Percentiles rank a stretch among this genome's conserved stretches.
Conservation (phyloP, 2,329 filamentous ascomycete species). For the Rhytidhysteron rufulum region DNA sequence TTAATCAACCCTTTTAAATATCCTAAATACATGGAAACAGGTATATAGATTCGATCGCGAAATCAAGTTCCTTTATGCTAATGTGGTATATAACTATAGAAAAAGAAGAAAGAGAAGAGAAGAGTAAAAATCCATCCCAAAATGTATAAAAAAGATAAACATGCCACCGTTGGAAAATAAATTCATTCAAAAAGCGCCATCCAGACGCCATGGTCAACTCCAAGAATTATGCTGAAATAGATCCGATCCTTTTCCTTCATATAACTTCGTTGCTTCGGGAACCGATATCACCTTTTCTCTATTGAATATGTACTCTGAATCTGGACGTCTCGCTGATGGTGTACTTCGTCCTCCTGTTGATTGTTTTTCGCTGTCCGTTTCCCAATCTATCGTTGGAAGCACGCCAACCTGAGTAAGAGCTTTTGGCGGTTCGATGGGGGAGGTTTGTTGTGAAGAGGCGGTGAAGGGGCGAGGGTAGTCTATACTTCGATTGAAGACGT, state of each 20-base stretch:
- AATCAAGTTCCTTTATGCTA: no score
- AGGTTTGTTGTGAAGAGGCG: constrained; percentile 5
- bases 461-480: constrained; percentile 11
- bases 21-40: no score
- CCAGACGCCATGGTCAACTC: neutral
- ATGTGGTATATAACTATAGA: no score
- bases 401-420: constrained; percentile 15
- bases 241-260: constrained; percentile 5
- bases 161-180: no score
- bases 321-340: constrained; percentile 12
- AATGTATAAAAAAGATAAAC: no score
- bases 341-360: constrained; percentile 9
- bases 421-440: constrained; percentile 13
- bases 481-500: constrained; percentile 23
- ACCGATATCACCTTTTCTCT: constrained; percentile 25
- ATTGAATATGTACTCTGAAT: constrained; percentile 22
- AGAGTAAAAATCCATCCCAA: no score
- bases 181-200: no score
- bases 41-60: no score
- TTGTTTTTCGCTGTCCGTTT: constrained; percentile 18
- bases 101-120: no score
- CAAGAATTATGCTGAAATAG: neutral
- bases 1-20: no score
- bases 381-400: constrained; percentile 19
- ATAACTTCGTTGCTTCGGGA: constrained; percentile 18